Conservation (phyloP, 106 monocot genomes). For the Posidonia australis region DNA sequence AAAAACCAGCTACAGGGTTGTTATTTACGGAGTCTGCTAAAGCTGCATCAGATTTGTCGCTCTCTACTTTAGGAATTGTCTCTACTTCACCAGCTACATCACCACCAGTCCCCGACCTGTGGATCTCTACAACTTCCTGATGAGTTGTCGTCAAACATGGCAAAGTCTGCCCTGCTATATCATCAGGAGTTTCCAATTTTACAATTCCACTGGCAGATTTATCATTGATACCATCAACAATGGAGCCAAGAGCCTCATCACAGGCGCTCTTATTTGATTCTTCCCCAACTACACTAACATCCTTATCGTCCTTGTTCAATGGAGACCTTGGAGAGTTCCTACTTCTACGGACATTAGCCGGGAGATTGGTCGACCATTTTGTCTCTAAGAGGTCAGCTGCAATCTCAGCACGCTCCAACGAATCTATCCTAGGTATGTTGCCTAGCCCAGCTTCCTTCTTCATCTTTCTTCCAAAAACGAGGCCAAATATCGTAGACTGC, state of each 20-base stretch:
- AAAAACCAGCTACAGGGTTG: background rate
- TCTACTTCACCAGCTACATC: background rate
- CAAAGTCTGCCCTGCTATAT: background rate
- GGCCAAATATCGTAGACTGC: slow-evolving; percentile 27
- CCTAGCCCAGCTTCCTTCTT: slow-evolving; percentile 17
- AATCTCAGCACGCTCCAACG: slow-evolving; percentile 69
- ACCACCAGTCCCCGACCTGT: slow-evolving; percentile 4
- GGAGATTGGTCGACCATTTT: slow-evolving; percentile 69
- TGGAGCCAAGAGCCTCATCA: background rate
- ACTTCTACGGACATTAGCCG: background rate
- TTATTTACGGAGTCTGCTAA: slow-evolving; percentile 2
- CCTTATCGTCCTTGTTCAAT: slow-evolving; percentile 1
- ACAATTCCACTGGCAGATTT: background rate
- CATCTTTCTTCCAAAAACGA: slow-evolving; percentile 50
- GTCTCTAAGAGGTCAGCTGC: slow-evolving; percentile 63
- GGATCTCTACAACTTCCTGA: slow-evolving; percentile 19
- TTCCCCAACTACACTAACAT: background rate
- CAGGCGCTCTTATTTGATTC: background rate
- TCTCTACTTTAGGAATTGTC: background rate
- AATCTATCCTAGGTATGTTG: slow-evolving; percentile 34
- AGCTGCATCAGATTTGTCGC: background rate
- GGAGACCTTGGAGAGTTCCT: background rate
- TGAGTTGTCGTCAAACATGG: background rate
- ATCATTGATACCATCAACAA: background rate
- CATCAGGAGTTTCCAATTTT: background rate